Evolutionary conservation across 208 protist genomes (phyloP).

Genomic region (Trypanosoma boissoni): DNA sequence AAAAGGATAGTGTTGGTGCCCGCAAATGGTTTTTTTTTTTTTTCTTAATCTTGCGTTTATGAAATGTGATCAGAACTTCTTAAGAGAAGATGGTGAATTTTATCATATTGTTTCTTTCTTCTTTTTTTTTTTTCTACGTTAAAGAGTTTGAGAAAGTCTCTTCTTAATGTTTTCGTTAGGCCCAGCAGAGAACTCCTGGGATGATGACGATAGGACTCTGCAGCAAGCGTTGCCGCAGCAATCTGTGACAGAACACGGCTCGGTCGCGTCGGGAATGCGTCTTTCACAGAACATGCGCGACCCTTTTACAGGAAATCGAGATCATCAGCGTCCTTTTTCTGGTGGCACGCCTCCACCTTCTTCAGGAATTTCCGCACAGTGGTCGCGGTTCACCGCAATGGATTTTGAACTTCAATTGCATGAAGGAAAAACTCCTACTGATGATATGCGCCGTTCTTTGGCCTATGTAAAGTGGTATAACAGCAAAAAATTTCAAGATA

Average conservation of each 20-base stretch:
- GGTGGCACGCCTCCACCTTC: neutral
- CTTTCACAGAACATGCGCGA: constrained; percentile 11
- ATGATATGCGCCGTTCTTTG: constrained; percentile 78
- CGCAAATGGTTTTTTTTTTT: too few relatives aligned
- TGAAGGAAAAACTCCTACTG: constrained; percentile 64
- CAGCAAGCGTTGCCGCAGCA: neutral
- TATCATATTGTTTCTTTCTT: neutral
- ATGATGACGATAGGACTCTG: constrained; percentile 13
- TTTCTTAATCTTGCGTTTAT: too few relatives aligned
- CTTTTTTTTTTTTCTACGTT: neutral
- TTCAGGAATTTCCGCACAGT: constrained; percentile 8
- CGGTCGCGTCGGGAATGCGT: neutral
- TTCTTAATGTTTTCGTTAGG: constrained; percentile 20
- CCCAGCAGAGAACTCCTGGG: constrained; percentile 20
- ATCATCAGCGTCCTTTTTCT: constrained; percentile 5
- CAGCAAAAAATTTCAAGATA: constrained; percentile 63
- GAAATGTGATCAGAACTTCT: too few relatives aligned
- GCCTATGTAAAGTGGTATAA: constrained; percentile 89
- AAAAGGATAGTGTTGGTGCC: too few relatives aligned
- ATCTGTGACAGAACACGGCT: neutral
- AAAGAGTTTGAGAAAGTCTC: neutral
- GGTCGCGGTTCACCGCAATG: constrained; percentile 68
- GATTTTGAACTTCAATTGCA: constrained; percentile 85
- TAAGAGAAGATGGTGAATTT: too few relatives aligned
- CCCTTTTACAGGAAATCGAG: neutral